phyloP scores from a whole-genome alignment of 2,329 filamentous ascomycete genomes.

The Chrysosporium keratinophilum region DNA sequence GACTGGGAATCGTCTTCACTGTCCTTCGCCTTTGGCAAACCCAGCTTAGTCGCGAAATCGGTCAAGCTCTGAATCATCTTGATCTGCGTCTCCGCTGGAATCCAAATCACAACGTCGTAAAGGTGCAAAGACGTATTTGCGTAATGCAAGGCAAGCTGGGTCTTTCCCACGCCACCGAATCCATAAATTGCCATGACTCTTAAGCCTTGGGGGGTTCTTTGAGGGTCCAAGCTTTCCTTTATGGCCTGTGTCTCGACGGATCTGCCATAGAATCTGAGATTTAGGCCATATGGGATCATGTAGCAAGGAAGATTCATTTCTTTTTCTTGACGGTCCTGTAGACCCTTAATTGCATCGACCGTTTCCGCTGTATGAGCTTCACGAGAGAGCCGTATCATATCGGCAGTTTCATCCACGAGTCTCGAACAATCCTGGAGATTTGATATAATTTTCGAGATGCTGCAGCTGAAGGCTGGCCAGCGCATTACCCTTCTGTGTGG shows the following conservation, averaged over 20 bases:
- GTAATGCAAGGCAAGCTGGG: slow-evolving; percentile 17
- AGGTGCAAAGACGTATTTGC: slow-evolving; percentile 11
- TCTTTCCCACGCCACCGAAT: slow-evolving; percentile 18
- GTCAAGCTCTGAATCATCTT: slow-evolving; percentile 1
- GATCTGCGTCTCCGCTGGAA: slow-evolving; percentile 6
- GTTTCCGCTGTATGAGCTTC: background rate
- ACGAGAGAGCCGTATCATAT: background rate
- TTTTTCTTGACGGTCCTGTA: background rate
- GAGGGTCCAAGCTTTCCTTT: background rate
- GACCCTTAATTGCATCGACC: background rate
- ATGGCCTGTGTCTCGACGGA: background rate
- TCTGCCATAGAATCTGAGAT: slow-evolving; percentile 9
- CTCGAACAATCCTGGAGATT: background rate
- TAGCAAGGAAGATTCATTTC: slow-evolving; percentile 5
- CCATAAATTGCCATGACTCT: slow-evolving; percentile 13
- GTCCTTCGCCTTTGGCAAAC: background rate
- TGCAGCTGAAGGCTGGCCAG: background rate
- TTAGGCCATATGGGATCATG: slow-evolving; percentile 12
- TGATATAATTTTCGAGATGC: background rate
- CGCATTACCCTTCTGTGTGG: background rate
- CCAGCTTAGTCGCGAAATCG: slow-evolving; percentile 2
- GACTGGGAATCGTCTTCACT: slow-evolving; percentile 1
- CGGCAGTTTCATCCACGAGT: background rate
- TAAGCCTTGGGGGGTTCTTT: background rate
- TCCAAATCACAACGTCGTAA: slow-evolving; percentile 11